These are phyloP conservation scores for Tetraselmis chui DNA, from an alignment of 139 green algal genomes.

Conservation along the genomic window DNA sequence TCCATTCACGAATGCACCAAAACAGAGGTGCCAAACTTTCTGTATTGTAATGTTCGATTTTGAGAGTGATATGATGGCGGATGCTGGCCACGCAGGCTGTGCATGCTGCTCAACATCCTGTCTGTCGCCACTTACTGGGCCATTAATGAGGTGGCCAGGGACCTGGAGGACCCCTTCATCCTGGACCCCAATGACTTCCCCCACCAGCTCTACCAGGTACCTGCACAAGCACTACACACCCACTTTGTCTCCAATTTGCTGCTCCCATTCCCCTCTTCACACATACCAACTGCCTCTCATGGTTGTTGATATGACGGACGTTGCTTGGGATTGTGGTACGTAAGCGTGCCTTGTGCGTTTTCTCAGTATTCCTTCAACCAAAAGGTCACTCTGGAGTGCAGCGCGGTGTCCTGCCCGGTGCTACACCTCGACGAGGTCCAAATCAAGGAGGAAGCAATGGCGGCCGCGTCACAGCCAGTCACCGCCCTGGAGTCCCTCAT, in stretches of 20 bases:
- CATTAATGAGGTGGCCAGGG: slow-evolving; percentile 45
- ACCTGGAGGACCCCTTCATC: slow-evolving; percentile 50
- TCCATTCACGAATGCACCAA: too few relatives aligned
- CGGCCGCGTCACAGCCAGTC: background rate
- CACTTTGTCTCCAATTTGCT: too few relatives aligned
- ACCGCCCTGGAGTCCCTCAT: background rate
- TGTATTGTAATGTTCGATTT: too few relatives aligned
- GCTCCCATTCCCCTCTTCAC: too few relatives aligned
- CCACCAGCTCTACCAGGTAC: background rate
- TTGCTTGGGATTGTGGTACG: too few relatives aligned
- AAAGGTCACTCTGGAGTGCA: background rate
- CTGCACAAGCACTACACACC: background rate
- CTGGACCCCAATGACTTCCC: slow-evolving; percentile 32
- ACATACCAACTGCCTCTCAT: too few relatives aligned
- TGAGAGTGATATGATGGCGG: too few relatives aligned
- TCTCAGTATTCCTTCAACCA: background rate
- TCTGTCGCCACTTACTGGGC: slow-evolving; percentile 29
- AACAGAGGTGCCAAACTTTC: too few relatives aligned
- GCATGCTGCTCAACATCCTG: slow-evolving; percentile 17
- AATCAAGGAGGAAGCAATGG: background rate
- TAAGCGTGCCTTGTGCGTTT: too few relatives aligned
- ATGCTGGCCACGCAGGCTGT: slow-evolving; percentile 12
- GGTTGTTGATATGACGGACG: too few relatives aligned
- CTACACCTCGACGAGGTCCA: background rate
- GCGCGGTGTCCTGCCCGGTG: background rate